Base-by-base conservation (phyloP, 2,329 filamentous ascomycete species). In the Chaetomium sp. region DNA sequence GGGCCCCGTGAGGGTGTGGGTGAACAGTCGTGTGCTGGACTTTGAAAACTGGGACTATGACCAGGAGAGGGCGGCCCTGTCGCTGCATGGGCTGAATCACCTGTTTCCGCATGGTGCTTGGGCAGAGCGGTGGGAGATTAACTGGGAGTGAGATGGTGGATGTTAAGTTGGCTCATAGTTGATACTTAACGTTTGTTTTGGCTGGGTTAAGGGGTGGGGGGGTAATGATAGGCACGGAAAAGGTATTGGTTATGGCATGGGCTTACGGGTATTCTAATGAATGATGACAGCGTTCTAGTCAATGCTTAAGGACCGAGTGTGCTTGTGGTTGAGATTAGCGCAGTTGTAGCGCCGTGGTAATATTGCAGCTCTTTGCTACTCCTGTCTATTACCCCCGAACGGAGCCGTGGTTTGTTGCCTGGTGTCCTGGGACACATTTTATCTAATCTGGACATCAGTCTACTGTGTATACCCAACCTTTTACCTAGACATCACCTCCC, bases 31-130 rank as follows among this genome's bases (percentile, higher is more conserved):
- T 35, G 63, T 67, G 1, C 69, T 90, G 10, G 74, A 74, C 0
- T 70, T 69, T 12, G 72, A 70, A 12, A 77, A 78, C 13, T 84
- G 86, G 75, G 72, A 71, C 0, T 87, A 84, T 66, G 79, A 86
- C 71, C 66, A 71, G 19, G 78, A 75, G 1, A 81, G 75, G 8
- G 77, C 81, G 25, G 78, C 82, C 1, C 72, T 90, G 70, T 78
- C 74, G 64, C 72, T 90, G 19, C 77, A 76, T 5, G 81, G 80
- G 1, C 72, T 90, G 69, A 74, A 81, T 51, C 74, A 76, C 13
- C 59, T 80, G 61, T 87, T 86, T 0, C 69, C 70, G 0, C 71
- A 74, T 2, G 87, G 87, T 3, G 86, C 86, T n/a, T 91, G 86
- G 84, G 76, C 72, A 53, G 70, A 72, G 10, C 78, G 81, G 69